Percentiles rank a stretch among this genome's conserved stretches.
phyloP scores from a whole-genome alignment of 805 yeast genomes.

The Ascoidea rubescens region DNA sequence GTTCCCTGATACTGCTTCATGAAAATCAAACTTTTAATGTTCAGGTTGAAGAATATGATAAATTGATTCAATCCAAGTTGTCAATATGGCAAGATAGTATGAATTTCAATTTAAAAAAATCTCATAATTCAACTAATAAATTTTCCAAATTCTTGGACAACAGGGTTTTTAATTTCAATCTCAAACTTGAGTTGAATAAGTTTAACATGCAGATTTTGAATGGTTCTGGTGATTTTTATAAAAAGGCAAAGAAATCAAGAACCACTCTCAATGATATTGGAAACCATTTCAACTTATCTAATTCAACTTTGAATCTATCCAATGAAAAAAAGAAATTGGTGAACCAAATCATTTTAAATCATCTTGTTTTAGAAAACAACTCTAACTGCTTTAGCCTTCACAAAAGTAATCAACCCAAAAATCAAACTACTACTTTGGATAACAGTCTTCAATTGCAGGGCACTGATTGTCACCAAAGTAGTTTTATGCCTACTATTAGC shows the following conservation, averaged over 20 bases:
- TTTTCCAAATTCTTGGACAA: constrained; percentile 6
- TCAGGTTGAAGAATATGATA: background rate
- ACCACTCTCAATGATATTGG: no score
- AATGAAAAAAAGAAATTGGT: constrained; percentile 5
- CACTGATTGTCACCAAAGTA: background rate
- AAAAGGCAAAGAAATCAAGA: no score
- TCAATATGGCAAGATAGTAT: constrained; percentile 4
- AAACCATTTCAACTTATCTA: no score
- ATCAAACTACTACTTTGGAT: background rate
- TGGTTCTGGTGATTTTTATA: background rate
- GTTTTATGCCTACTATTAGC: no score
- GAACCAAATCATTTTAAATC: constrained; percentile 8
- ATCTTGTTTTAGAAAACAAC: background rate
- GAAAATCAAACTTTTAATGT: no score
- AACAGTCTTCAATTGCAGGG: background rate
- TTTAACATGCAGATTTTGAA: constrained; percentile 1
- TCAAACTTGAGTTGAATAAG: constrained; percentile 3
- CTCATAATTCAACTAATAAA: constrained; percentile 2
- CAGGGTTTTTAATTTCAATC: constrained; percentile 8
- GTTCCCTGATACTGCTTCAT: no score
- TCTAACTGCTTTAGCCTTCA: background rate
- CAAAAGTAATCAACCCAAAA: no score
- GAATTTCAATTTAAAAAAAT: constrained; percentile 3
- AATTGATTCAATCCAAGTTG: background rate
- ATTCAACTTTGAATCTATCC: constrained; percentile 1